Percentiles rank a stretch among this genome's conserved stretches.
Evolutionary conservation across 2,329 filamentous ascomycete genomes (phyloP).

Genomic region (Calonectria ilicicola): DNA sequence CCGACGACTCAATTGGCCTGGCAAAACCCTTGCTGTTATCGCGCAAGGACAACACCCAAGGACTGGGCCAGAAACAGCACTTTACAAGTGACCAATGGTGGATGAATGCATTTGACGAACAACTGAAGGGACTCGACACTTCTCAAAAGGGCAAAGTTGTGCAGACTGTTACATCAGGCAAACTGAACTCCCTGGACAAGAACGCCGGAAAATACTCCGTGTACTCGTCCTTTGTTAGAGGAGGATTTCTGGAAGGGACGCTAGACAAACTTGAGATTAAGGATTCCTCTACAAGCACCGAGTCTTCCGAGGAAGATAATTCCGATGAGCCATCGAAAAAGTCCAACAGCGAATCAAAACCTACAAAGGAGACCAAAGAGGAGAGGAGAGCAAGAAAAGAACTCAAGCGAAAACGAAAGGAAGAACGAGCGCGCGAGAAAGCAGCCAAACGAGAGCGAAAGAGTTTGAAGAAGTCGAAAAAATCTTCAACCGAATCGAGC

Average conservation of each 20-base stretch:
- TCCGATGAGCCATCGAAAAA: constrained; percentile 47
- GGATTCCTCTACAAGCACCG: constrained; percentile 38
- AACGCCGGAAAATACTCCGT: constrained; percentile 72
- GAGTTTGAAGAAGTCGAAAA: constrained; percentile 41
- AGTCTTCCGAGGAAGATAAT: constrained; percentile 42
- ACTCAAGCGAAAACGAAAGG: constrained; percentile 46
- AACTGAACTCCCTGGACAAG: constrained; percentile 67
- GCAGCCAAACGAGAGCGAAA: constrained; percentile 40
- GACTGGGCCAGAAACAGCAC: constrained; percentile 81
- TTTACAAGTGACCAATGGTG: constrained; percentile 90
- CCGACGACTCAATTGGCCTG: constrained; percentile 79
- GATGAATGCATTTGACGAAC: constrained; percentile 93
- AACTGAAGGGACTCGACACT: constrained; percentile 82
- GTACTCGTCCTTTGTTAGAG: constrained; percentile 87
- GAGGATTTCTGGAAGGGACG: constrained; percentile 82
- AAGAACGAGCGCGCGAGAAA: constrained; percentile 38
- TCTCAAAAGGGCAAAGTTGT: constrained; percentile 66
- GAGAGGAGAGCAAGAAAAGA: constrained; percentile 53
- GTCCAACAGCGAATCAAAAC: constrained; percentile 21
- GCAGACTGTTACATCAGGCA: constrained; percentile 66
- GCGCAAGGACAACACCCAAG: constrained; percentile 83
- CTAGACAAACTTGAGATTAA: constrained; percentile 51
- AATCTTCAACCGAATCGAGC: constrained; percentile 43
- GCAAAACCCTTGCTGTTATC: constrained; percentile 85
- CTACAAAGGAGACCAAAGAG: constrained; percentile 56